phyloP scores from a whole-genome alignment of 1,284 basidiomycete genomes.

The Boletus sp. region DNA sequence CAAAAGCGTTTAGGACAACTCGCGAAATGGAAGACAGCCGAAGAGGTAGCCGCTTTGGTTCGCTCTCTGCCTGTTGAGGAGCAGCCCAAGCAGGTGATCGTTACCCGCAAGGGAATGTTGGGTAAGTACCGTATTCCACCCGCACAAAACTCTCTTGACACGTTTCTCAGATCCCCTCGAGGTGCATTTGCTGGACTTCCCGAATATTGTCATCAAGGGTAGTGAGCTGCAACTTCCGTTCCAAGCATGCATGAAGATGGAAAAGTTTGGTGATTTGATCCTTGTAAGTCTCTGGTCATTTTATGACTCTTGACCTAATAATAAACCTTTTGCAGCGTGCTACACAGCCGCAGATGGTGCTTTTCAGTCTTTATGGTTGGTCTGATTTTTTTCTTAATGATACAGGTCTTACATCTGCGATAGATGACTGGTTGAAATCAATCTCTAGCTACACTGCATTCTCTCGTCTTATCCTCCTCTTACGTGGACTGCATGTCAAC shows the following conservation, averaged over 20 bases:
- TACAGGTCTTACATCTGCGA: conserved; percentile 7
- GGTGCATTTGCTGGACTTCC: conserved; percentile 98
- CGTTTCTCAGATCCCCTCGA: conserved; percentile 79
- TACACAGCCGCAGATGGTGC: conserved; percentile 98
- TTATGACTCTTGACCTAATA: conserved; percentile 1
- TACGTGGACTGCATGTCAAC: conserved; percentile 97
- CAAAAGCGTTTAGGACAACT: conserved; percentile 99
- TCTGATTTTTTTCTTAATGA: background rate
- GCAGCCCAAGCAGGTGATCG: conserved; percentile 99
- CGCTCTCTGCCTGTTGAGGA: conserved; percentile 98
- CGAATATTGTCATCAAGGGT: conserved; percentile 99
- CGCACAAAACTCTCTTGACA: conserved; percentile 5
- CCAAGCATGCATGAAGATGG: conserved; percentile 99
- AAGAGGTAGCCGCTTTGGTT: conserved; percentile 98
- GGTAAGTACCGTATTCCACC: conserved; percentile 40
- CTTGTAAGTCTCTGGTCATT: conserved; percentile 46
- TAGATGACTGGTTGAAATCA: conserved; percentile 97
- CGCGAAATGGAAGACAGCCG: conserved; percentile 99
- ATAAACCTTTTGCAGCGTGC: conserved; percentile 56
- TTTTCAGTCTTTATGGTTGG: conserved; percentile 93
- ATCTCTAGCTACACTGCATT: conserved; percentile 99
- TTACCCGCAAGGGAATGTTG: conserved; percentile 99
- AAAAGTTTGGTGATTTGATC: conserved; percentile 98
- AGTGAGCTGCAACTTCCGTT: conserved; percentile 97
- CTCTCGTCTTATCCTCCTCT: conserved; percentile 91